phyloP scores from a whole-genome alignment of 1,284 basidiomycete species.

The Irpex sp. region DNA sequence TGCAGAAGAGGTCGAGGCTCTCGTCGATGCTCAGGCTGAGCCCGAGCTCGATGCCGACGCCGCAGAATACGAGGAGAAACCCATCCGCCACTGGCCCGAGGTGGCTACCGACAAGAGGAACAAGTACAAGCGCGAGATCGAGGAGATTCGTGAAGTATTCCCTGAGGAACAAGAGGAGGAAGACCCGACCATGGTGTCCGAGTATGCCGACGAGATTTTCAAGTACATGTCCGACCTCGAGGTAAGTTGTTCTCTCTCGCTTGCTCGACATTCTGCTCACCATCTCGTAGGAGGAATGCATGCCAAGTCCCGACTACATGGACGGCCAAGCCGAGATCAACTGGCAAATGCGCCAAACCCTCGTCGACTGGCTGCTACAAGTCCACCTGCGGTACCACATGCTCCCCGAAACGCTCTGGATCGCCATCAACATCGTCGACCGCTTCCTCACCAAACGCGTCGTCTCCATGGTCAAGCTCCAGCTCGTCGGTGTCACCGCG shows the following conservation, averaged over 20 bases:
- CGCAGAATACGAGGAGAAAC: conserved; percentile 29
- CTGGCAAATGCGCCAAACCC: conserved; percentile 93
- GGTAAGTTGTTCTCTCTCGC: conserved; percentile 41
- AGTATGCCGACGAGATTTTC: conserved; percentile 98
- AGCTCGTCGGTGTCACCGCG: conserved; percentile 95
- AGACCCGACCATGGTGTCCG: conserved; percentile 97
- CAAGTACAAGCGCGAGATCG: conserved; percentile 56
- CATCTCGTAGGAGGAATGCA: conserved; percentile 64
- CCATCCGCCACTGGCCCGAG: conserved; percentile 65
- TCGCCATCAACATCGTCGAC: conserved; percentile 96
- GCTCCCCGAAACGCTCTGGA: conserved; percentile 97
- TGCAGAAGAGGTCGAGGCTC: conserved; percentile 56
- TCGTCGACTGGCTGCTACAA: conserved; percentile 98
- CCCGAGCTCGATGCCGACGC: conserved; percentile 15
- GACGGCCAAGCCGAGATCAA: conserved; percentile 91
- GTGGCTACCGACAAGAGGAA: conserved; percentile 55
- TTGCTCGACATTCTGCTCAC: conserved; percentile 16
- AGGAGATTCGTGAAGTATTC: conserved; percentile 69
- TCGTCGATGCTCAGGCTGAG: conserved; percentile 48
- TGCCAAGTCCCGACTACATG: conserved; percentile 97
- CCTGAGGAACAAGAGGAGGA: conserved; percentile 81
- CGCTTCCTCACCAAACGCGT: conserved; percentile 93
- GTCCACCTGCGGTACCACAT: conserved; percentile 97
- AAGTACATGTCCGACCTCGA: conserved; percentile 92
- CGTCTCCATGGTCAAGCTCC: conserved; percentile 92